Evolutionary conservation across 2,329 filamentous ascomycete species (phyloP), one percentile per base, ranked within the genome.

Genomic region (Aspergillus sp.): DNA sequence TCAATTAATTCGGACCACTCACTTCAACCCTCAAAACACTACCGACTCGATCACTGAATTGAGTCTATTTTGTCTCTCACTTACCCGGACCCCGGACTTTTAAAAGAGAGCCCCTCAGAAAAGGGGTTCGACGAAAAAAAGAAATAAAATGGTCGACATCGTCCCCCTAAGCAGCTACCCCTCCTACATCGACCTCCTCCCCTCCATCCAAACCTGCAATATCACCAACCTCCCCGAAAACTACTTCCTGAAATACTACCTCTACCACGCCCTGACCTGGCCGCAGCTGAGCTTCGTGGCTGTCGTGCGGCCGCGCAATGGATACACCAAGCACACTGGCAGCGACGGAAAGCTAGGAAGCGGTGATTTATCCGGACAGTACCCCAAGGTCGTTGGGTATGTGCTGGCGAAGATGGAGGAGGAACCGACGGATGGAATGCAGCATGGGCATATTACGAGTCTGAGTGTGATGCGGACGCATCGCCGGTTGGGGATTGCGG

Each of bases 361-460:
- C 3, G 57, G 48, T 2, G 49, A 57, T 42, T 40, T 59, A 39
- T 46, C 53, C 6, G 54, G 62, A 36, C 47, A 94, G 68, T 93
- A 94, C 60, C 93, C 93, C 56, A 94, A 96, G 72, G 94, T 98
- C 51, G 93, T 98, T 27, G 93, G 93, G 59, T 98, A 98, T 66
- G 93, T 98, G n/a, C 82, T 98, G 28, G 93, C 93, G 44, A 98
- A 98, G 78, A 98, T 98, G 90, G 93, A 98, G 71, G 93, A 98
- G 74, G 93, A 97, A 69, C 91, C 93, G 5, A 65, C 84, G 50
- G 91, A 97, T 67, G 90, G 90, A 48, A 75, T 96, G 36, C 86
- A 85, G 58, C 93, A 97, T 71, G 93, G 93, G 10, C 93, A 98
- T 73, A 97, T 98, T 63, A 98, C 93, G 41, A 90, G 85, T 57